Percentiles rank a stretch among this genome's conserved stretches.
Evolutionary conservation across 495 filamentous ascomycete species (phyloP).

Genomic region (Penicillium manginii): DNA sequence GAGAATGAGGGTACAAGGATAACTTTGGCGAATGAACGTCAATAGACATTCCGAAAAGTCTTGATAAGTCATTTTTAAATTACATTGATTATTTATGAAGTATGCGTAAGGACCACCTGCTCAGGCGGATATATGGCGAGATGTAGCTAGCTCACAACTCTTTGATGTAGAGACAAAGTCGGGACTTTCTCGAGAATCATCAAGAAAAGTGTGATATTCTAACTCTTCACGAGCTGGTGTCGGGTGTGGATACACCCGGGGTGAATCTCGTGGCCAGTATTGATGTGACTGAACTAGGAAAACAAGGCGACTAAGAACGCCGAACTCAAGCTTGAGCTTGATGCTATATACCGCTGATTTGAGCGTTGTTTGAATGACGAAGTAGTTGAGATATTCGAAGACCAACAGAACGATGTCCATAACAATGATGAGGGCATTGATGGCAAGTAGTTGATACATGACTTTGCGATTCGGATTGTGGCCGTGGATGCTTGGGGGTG

Average conservation of each 20-base stretch:
- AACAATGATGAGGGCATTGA: slow-evolving; percentile 43
- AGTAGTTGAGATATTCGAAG: slow-evolving; percentile 17
- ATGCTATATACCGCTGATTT: slow-evolving; percentile 24
- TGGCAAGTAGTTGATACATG: slow-evolving; percentile 43
- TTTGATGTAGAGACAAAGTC: neutral
- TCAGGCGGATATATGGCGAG: slow-evolving; percentile 3
- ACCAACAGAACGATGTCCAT: slow-evolving; percentile 31
- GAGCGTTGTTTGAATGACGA: slow-evolving; percentile 14
- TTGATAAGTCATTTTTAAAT: no score
- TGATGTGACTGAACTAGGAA: slow-evolving; percentile 25
- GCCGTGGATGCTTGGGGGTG: slow-evolving; percentile 23
- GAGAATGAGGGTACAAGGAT: no score
- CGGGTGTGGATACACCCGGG: neutral
- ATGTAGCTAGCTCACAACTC: slow-evolving; percentile 3
- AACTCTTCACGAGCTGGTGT: neutral
- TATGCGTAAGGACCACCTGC: neutral
- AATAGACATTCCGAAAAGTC: no score
- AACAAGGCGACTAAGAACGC: slow-evolving; percentile 19
- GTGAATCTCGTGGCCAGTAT: slow-evolving; percentile 11
- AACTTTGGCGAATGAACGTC: no score
- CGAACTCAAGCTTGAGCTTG: slow-evolving; percentile 25
- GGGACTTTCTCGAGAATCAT: neutral
- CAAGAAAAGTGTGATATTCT: slow-evolving; percentile 14
- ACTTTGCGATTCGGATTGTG: slow-evolving; percentile 30
- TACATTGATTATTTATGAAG: no score